Base-by-base conservation (phyloP, 441 rosid genomes). In the Bruguiera hainesii region DNA sequence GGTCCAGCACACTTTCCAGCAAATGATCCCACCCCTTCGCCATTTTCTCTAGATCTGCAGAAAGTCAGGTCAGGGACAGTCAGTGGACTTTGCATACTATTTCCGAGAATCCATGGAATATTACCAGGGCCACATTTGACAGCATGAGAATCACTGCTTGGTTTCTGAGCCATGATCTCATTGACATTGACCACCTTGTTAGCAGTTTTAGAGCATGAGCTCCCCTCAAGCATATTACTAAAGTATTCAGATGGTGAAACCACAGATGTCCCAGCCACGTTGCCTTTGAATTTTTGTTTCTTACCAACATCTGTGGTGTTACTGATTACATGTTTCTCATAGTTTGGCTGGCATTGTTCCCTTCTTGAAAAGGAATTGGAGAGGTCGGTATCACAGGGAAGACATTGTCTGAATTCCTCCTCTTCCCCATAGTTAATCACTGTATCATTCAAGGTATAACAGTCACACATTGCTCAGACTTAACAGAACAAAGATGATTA, bases 391-490 rank as follows among this genome's bases (percentile, higher is more conserved):
- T 51, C 70, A 70, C 52, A 61, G 42, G 66, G 72, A 74, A 63
- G 60, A 66, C 42, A 46, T 65, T 62, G 64, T 61, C 82, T 66
- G 68, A 71, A 37, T 70, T 69, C 71, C 59, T 66, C 79, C 53
- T 50, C 76, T 66, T 71, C 74, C 68, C 59, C 42, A 15, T 31
- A 65, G 71, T 39, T 60, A 23, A 64, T 39, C 15, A 63, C 84
- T 83, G 89, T 77, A 76, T 58, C 65, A 75, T 68, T 75, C 61
- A 52, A 79, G 60, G 63, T 63, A 55, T 66, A 75, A 56, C 62
- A 23, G 64, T 74, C 39, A 67, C 60, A 23, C 26, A 23, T 58
- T 37, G 55, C 48, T 68, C 51, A 64, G 63, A 57, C 60, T 71
- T 20, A 65, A 67, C 31, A 55, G 46, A n/a, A 63, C 23, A 39